A percentile compares a stretch with the other conserved stretches of the same genome.
phyloP scores from a whole-genome alignment of 225 moss, liverwort and hornwort species.

The Pleurozium schreberi region DNA sequence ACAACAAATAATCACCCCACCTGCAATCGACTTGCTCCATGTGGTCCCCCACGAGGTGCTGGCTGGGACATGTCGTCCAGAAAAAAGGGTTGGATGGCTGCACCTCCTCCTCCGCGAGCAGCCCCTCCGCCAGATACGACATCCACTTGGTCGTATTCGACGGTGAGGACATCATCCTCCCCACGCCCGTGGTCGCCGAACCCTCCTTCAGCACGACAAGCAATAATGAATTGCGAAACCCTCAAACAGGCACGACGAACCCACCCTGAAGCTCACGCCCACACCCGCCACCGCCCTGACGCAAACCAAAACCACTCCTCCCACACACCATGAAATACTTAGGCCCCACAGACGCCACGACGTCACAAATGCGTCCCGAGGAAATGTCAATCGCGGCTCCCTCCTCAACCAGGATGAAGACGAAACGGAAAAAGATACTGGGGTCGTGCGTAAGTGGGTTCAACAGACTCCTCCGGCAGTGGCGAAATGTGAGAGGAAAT shows the following conservation, averaged over 20 bases:
- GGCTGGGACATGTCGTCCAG: constrained; percentile 12
- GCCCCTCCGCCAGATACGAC: constrained; percentile 71
- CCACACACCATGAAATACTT: neutral
- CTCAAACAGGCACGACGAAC: neutral
- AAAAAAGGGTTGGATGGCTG: constrained; percentile 72
- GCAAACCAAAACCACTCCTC: neutral
- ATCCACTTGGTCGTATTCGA: constrained; percentile 96
- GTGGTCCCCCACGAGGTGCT: constrained; percentile 9
- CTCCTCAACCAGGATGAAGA: neutral
- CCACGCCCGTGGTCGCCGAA: neutral
- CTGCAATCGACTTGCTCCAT: constrained; percentile 58
- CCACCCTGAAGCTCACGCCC: neutral
- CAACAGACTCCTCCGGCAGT: neutral
- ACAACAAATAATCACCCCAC: neutral
- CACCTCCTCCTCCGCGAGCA: constrained; percentile 66
- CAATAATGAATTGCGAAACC: neutral
- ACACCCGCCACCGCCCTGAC: neutral
- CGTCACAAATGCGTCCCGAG: neutral
- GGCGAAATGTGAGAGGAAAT: neutral
- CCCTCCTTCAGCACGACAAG: constrained; percentile 8
- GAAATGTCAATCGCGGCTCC: neutral
- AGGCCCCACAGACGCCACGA: neutral
- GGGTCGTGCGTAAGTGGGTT: neutral
- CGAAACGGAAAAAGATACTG: neutral
- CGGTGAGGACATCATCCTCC: constrained; percentile 65